A percentile compares a stretch with the other conserved stretches of the same genome.
Evolutionary conservation across 768 basidiomycete genomes (phyloP).

Genomic region (Kwoniella sp.): DNA sequence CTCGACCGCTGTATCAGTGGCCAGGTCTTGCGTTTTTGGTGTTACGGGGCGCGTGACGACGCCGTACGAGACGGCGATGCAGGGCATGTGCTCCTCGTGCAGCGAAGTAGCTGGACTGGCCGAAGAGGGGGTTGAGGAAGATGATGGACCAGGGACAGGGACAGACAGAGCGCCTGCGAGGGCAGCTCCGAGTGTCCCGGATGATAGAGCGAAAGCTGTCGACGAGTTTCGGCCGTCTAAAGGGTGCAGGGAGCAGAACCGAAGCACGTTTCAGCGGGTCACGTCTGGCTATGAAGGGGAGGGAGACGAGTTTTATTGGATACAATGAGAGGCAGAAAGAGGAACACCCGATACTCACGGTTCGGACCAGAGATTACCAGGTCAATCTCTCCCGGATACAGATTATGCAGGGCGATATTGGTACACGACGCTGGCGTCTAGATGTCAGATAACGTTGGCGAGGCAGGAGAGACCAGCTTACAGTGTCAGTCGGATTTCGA

Average conservation of each 20-base stretch:
- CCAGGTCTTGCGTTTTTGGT: constrained; percentile 65
- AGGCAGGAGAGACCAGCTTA: not conserved
- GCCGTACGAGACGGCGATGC: constrained; percentile 88
- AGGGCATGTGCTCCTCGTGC: constrained; percentile 59
- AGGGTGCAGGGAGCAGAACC: no score
- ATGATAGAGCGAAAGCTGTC: constrained; percentile 86
- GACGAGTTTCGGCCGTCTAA: constrained; percentile 57
- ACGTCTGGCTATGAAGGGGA: no score
- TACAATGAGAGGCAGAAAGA: not conserved
- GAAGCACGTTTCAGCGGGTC: no score
- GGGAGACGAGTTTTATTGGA: no score
- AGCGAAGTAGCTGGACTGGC: constrained; percentile 25
- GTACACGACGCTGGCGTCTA: constrained; percentile 76
- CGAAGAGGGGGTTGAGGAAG: not conserved
- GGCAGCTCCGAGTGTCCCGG: constrained; percentile 90
- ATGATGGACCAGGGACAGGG: constrained; percentile 52
- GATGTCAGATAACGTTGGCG: not conserved
- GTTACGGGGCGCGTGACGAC: constrained; percentile 73
- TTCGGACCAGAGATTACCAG: constrained; percentile 63
- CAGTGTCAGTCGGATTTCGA: no score
- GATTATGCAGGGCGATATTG: constrained; percentile 85
- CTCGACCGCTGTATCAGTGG: constrained; percentile 67
- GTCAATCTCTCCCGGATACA: constrained; percentile 82
- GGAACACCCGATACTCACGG: constrained; percentile 32
- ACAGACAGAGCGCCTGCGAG: constrained; percentile 65